Percentiles rank a stretch among this genome's conserved stretches.
These are phyloP conservation scores for Claviceps sorghi DNA, from an alignment of 2,329 filamentous ascomycete genomes.

Conservation along the genomic window DNA sequence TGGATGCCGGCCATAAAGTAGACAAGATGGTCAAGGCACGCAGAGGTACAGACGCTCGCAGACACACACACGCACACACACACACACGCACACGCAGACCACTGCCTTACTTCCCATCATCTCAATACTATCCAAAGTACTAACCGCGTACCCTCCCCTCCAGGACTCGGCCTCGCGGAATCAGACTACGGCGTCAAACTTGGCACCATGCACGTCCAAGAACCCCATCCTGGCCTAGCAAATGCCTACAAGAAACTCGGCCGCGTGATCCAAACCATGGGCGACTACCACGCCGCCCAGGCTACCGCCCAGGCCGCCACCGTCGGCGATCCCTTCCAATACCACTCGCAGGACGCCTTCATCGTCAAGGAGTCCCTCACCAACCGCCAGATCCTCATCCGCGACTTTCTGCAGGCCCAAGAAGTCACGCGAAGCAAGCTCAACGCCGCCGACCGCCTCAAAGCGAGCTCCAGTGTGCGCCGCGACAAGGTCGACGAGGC, in stretches of 20 bases:
- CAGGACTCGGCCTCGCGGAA: slow-evolving; percentile 80
- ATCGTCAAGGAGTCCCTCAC: slow-evolving; percentile 97
- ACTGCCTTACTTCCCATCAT: neutral
- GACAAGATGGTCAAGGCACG: slow-evolving; percentile 86
- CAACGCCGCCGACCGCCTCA: slow-evolving; percentile 75
- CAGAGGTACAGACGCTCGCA: slow-evolving; percentile 48
- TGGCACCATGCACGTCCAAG: slow-evolving; percentile 72
- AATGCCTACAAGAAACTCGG: slow-evolving; percentile 92
- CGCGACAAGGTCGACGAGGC: slow-evolving; percentile 96
- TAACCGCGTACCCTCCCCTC: neutral
- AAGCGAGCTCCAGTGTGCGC: slow-evolving; percentile 71
- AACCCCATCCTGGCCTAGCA: slow-evolving; percentile 73
- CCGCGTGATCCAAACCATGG: slow-evolving; percentile 81
- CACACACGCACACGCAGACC: neutral
- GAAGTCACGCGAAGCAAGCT: slow-evolving; percentile 70
- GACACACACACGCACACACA: neutral
- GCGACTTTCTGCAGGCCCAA: slow-evolving; percentile 84
- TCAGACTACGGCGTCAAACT: slow-evolving; percentile 89
- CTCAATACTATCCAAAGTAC: neutral
- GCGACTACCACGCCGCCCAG: slow-evolving; percentile 91
- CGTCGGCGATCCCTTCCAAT: slow-evolving; percentile 81
- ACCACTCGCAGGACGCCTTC: slow-evolving; percentile 89
- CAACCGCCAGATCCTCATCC: slow-evolving; percentile 89
- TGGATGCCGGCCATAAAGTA: slow-evolving; percentile 96
- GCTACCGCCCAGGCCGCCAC: slow-evolving; percentile 94